A percentile compares a stretch with the other conserved stretches of the same genome.
phyloP scores from a whole-genome alignment of 2,329 filamentous ascomycete genomes.

The Pseudogymnoascus destructans region DNA sequence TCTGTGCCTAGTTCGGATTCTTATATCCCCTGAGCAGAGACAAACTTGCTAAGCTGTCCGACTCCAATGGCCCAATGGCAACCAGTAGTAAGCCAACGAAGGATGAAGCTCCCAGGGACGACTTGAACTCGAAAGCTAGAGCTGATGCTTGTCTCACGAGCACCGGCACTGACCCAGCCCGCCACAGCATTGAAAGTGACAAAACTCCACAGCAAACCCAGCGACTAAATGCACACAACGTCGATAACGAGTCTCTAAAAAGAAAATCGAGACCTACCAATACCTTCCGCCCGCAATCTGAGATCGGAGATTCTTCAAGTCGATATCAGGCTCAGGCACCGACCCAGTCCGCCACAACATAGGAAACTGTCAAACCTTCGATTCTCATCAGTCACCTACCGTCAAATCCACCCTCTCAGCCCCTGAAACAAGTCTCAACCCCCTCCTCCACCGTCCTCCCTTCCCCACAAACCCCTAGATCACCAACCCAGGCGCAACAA shows the following conservation, averaged over 20 bases:
- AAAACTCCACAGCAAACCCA: not conserved
- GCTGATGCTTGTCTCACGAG: not conserved
- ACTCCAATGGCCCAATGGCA: not conserved
- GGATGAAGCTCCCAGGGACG: not conserved
- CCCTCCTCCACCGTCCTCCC: not conserved
- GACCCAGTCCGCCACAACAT: too few species aligned
- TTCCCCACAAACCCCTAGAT: not conserved
- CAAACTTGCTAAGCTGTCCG: not conserved
- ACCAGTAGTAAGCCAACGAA: not conserved
- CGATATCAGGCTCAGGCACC: not conserved
- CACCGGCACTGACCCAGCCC: not conserved
- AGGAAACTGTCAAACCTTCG: not conserved
- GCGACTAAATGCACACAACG: not conserved
- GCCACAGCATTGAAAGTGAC: not conserved
- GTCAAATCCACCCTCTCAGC: not conserved
- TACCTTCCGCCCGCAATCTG: not conserved
- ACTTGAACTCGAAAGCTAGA: not conserved
- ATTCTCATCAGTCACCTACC: not conserved
- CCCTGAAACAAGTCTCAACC: conserved; percentile 1
- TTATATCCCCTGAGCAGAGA: not conserved
- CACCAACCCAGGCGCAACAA: not conserved
- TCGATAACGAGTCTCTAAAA: not conserved
- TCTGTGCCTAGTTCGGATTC: not conserved
- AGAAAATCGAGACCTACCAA: not conserved
- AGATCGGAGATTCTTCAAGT: not conserved